phyloP scores from a whole-genome alignment of 768 basidiomycete species.

The Solioccasus polychromus region DNA sequence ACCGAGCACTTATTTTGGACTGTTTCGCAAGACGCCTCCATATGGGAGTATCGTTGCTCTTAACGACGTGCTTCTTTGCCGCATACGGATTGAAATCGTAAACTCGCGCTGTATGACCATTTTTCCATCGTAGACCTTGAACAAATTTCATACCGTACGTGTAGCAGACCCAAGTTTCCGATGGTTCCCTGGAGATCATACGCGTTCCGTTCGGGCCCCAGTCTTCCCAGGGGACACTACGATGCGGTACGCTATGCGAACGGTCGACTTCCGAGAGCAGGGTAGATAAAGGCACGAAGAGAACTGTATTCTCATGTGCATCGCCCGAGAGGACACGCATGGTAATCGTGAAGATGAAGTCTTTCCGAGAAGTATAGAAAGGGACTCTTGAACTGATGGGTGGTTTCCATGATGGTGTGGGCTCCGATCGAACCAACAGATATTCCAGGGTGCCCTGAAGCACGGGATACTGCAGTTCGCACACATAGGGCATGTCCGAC shows the following conservation, averaged over 20 bases:
- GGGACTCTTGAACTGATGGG: conserved; percentile 12
- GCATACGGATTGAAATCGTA: conserved; percentile 35
- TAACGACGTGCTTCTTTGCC: conserved; percentile 12
- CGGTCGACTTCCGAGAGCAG: conserved; percentile 24
- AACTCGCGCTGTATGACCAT: conserved; percentile 17
- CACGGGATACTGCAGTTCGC: conserved; percentile 26
- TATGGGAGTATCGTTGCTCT: conserved; percentile 4
- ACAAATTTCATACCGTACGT: conserved; percentile 35
- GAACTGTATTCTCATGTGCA: conserved; percentile 15
- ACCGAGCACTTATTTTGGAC: conserved; percentile 7
- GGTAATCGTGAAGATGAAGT: conserved; percentile 34
- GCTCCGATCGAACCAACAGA: conserved; percentile 34
- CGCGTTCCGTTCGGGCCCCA: conserved; percentile 34
- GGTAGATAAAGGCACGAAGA: conserved; percentile 33
- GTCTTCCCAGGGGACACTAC: conserved; percentile 22
- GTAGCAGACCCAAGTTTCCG: conserved; percentile 36
- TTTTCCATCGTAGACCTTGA: conserved; percentile 22
- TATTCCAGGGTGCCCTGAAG: conserved; percentile 14
- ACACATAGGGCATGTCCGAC: conserved; percentile 19
- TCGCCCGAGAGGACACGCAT: conserved; percentile 13
- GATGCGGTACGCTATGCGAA: conserved; percentile 3
- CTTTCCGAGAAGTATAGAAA: conserved; percentile 21
- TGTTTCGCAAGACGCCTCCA: conserved; percentile 19
- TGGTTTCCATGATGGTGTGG: conserved; percentile 27
- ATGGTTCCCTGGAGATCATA: conserved; percentile 26